phyloP scores from a whole-genome alignment of 306 rosid species.

The Calophaca sinica region DNA sequence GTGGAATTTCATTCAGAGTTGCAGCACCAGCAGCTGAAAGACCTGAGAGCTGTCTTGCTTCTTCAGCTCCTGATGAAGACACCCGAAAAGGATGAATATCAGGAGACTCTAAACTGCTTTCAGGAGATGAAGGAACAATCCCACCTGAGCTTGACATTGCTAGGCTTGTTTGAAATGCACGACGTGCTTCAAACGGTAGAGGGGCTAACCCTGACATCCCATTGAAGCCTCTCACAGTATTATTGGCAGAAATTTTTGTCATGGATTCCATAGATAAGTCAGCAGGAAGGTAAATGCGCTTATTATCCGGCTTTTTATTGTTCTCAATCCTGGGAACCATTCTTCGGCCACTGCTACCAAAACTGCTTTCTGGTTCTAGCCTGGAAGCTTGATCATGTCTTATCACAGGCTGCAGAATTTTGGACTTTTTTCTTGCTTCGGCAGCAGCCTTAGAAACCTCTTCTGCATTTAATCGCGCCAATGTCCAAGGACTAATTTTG shows the following conservation, averaged over 20 bases:
- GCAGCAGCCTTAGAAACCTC: slow-evolving; percentile 94
- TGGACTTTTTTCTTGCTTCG: slow-evolving; percentile 91
- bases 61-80: slow-evolving; percentile 74
- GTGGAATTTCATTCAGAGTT: slow-evolving; percentile 65
- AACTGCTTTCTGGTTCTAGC: slow-evolving; percentile 61
- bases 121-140: slow-evolving; percentile 81
- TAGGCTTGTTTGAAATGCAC: slow-evolving; percentile 74
- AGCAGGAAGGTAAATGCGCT: slow-evolving; percentile 75
- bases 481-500: slow-evolving; percentile 94
- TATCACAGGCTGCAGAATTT: slow-evolving; percentile 80
- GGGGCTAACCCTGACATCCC: slow-evolving; percentile 75
- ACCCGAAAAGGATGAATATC: slow-evolving; percentile 85
- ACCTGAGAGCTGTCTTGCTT: slow-evolving; percentile 61
- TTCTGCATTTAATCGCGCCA: slow-evolving; percentile 90
- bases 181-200: slow-evolving; percentile 79
- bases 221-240: slow-evolving; percentile 54
- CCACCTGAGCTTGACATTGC: slow-evolving; percentile 68
- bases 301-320: slow-evolving; percentile 66
- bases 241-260: slow-evolving; percentile 54
- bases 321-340: slow-evolving; percentile 64
- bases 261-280: slow-evolving; percentile 69
- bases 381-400: slow-evolving; percentile 60
- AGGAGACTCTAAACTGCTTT: slow-evolving; percentile 90
- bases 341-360: slow-evolving; percentile 69
- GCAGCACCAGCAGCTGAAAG: slow-evolving; percentile 56